Evolutionary conservation across 2,329 filamentous ascomycete genomes (phyloP).

Genomic region (Hymenoscyphus salicellus): DNA sequence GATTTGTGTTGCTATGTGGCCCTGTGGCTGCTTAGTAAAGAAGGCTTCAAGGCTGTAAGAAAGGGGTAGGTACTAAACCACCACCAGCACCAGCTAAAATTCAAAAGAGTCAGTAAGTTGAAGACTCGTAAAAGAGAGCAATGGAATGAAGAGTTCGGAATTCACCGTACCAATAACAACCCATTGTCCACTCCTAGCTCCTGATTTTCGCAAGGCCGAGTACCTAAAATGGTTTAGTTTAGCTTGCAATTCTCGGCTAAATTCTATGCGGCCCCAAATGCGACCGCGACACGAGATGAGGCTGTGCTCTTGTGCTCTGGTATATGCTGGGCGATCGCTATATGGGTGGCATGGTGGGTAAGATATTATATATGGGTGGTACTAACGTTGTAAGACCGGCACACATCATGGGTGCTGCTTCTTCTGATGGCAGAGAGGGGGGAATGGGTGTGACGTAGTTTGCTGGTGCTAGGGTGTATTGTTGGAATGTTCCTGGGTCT

Average conservation of each 20-base stretch:
- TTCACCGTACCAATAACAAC: constrained; percentile 32
- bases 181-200: constrained; percentile 44
- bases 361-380: background rate
- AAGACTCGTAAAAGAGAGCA: constrained; percentile 1
- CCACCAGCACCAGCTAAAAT: constrained; percentile 53
- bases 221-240: constrained; percentile 41
- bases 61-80: constrained; percentile 43
- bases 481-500: constrained; percentile 67
- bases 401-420: constrained; percentile 65
- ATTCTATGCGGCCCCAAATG: constrained; percentile 26
- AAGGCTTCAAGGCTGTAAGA: background rate
- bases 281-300: constrained; percentile 12
- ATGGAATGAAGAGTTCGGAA: constrained; percentile 10
- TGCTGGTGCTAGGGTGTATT: constrained; percentile 62
- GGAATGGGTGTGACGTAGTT: constrained; percentile 70
- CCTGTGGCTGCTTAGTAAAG: constrained; percentile 34
- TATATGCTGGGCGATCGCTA: background rate
- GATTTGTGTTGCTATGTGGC: constrained; percentile 62
- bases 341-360: background rate
- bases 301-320: constrained; percentile 5
- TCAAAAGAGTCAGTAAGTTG: constrained; percentile 17
- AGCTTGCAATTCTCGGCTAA: constrained; percentile 17
- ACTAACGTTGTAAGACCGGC: constrained; percentile 59
- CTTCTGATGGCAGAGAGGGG: constrained; percentile 54
- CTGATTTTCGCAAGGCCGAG: constrained; percentile 59